phyloP scores from a whole-genome alignment of 2,329 filamentous ascomycete genomes.

The Proliferodiscus dingleyae region DNA sequence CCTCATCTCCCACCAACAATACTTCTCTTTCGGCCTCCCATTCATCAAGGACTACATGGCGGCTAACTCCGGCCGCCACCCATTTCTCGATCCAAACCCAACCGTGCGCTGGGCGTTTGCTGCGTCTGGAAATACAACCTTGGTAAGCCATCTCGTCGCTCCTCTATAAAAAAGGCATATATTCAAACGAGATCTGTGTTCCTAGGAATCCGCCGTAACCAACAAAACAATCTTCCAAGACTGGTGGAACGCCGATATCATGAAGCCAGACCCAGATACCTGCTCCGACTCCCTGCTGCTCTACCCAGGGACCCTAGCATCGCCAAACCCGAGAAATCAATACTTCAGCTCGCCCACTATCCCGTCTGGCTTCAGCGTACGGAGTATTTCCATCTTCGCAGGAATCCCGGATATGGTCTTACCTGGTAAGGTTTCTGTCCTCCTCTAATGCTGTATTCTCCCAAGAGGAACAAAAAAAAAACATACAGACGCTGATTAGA shows the following conservation, averaged over 20 bases:
- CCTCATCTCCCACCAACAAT: conserved; percentile 44
- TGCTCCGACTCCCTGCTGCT: conserved; percentile 47
- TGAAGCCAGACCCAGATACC: conserved; percentile 36
- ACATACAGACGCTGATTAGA: neutral
- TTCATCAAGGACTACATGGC: conserved; percentile 47
- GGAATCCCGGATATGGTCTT: conserved; percentile 44
- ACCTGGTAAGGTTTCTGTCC: conserved; percentile 29
- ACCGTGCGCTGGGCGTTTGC: conserved; percentile 44
- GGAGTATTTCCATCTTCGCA: conserved; percentile 40
- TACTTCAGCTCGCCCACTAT: conserved; percentile 39
- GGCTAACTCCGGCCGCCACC: conserved; percentile 39
- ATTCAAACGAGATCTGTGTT: no score
- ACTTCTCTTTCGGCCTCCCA: conserved; percentile 39
- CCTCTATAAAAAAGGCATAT: no score
- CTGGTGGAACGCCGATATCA: conserved; percentile 43
- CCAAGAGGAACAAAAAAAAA: neutral
- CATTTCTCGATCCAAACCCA: conserved; percentile 46
- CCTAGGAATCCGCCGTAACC: conserved; percentile 39
- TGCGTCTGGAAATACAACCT: conserved; percentile 35
- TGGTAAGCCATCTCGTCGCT: no score
- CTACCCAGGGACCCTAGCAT: conserved; percentile 40
- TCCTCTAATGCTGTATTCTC: no score
- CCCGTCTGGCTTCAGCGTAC: conserved; percentile 42
- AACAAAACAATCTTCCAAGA: conserved; percentile 47
- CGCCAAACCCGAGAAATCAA: conserved; percentile 39